Conservation (phyloP, 2,329 filamentous ascomycete species). For the Paecilomyces sp. region DNA sequence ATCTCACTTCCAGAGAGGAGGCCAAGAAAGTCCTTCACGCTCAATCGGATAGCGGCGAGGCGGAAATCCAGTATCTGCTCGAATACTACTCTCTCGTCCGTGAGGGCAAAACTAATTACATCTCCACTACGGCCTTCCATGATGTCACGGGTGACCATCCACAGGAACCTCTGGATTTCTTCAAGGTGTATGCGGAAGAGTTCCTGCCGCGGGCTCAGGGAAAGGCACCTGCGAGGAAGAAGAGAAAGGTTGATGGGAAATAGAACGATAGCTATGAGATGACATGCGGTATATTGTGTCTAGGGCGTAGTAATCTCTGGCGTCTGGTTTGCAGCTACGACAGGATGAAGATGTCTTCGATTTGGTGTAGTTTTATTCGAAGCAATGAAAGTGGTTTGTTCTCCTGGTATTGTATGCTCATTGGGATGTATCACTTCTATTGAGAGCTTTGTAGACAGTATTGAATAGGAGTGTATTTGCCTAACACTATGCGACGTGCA, state of each 20-base stretch:
- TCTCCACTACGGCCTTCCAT: conserved; percentile 45
- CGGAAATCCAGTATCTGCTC: conserved; percentile 43
- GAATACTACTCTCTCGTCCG: conserved; percentile 48
- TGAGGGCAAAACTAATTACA: conserved; percentile 50
- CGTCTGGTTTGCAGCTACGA: not conserved
- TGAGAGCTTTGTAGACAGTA: no score
- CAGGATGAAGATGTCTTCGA: not conserved
- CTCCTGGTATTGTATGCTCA: not conserved
- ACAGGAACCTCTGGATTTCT: conserved; percentile 43
- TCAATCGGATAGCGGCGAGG: conserved; percentile 28
- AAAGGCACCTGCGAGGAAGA: conserved; percentile 6
- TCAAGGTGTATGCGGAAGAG: conserved; percentile 38
- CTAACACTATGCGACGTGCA: no score
- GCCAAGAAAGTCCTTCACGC: conserved; percentile 30
- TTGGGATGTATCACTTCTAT: no score
- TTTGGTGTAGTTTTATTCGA: not conserved
- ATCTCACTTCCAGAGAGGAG: conserved; percentile 13
- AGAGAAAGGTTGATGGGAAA: conserved; percentile 2
- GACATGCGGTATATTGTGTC: no score
- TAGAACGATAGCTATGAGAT: not conserved
- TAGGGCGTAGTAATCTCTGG: not conserved
- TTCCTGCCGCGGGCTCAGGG: conserved; percentile 16
- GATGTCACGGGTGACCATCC: conserved; percentile 42
- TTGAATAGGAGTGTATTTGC: no score
- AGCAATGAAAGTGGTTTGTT: not conserved